A percentile compares a stretch with the other conserved stretches of the same genome.
These are phyloP conservation scores for Lasiosphaeris hirsuta DNA, from an alignment of 495 filamentous ascomycete species.

Conservation along the genomic window DNA sequence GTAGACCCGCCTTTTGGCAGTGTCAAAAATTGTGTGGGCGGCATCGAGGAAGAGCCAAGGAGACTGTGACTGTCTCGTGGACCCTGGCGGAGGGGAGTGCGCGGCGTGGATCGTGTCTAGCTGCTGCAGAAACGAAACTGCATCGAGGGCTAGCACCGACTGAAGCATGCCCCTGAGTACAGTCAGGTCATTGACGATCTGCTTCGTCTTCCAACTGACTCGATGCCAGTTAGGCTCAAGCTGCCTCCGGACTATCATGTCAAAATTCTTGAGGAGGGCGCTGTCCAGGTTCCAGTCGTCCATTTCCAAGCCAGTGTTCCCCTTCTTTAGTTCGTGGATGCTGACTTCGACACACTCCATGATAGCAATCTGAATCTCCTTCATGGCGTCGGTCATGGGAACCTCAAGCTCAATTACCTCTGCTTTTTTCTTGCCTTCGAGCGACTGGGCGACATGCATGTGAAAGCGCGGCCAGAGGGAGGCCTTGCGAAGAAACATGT, in stretches of 20 bases:
- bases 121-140: constrained; percentile 87
- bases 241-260: constrained; percentile 82
- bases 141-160: constrained; percentile 80
- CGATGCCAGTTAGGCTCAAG: constrained; percentile 96
- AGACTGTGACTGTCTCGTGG: constrained; percentile 82
- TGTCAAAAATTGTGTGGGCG: constrained; percentile 89
- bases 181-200: constrained; percentile 85
- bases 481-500: constrained; percentile 83
- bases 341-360: constrained; percentile 96
- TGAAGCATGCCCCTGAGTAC: constrained; percentile 85
- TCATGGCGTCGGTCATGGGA: constrained; percentile 94
- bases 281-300: constrained; percentile 97
- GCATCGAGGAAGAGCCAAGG: constrained; percentile 97
- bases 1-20: constrained; percentile 88
- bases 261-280: constrained; percentile 88
- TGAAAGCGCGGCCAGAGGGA: constrained; percentile 96
- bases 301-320: constrained; percentile 86
- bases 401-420: constrained; percentile 97
- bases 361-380: constrained; percentile 86
- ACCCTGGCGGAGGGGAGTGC: constrained; percentile 82
- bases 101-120: constrained; percentile 91
- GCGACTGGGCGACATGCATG: constrained; percentile 76
- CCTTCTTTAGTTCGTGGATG: constrained; percentile 85
- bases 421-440: constrained; percentile 89
- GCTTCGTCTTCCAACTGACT: constrained; percentile 88